Evolutionary conservation across 202 grass and related monocot species (phyloP), one percentile per base, ranked within the genome.

Genomic region (Musa balbisiana): DNA sequence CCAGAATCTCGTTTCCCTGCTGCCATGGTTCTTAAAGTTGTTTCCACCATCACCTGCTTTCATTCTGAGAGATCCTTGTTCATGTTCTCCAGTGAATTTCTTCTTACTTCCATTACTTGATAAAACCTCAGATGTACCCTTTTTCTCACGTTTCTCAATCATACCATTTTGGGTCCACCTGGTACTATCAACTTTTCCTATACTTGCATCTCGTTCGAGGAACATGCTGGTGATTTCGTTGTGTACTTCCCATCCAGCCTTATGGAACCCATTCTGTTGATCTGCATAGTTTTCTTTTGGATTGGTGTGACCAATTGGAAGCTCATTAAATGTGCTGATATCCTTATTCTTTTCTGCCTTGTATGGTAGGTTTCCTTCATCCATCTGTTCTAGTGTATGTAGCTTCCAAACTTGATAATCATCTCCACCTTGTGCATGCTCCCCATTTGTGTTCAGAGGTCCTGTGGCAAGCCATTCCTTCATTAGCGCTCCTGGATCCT

Each of bases 401-500:
- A 24, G 11, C 19, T 75, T 75, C 2, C 56, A 11, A 62, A 21
- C 63, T 65, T 23, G 22, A 25, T 24, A 25, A 26, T 65, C 13
- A 65, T 65, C 16, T 43, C 22, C 4, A 43, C 33, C 33, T 49
- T 17, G 29, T 52, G 13, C 43, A 22, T 51, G 50, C 13, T 52
- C 25, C 62, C 10, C 55, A 22, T 33, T 64, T 67, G 33, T 81
- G 79, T 81, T 82, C 72, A 9, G 64, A 73, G 83, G 72, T 80
- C 67, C 73, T 55, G 52, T 76, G 73, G 79, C 23, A 53, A 65
- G 22, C 53, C 74, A 59, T n/a, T 59, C 51, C 26, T 79, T 64
- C 52, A 73, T 17, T 71, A 79, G 43, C 53, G 67, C 64, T 80
- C 65, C 78, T 78, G 0, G 62, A 22, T 85, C 78, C 53, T 50